Evolutionary conservation across 2,329 filamentous ascomycete species (phyloP), one percentile per base, ranked within the genome.

Genomic region (Penicillium sp.): DNA sequence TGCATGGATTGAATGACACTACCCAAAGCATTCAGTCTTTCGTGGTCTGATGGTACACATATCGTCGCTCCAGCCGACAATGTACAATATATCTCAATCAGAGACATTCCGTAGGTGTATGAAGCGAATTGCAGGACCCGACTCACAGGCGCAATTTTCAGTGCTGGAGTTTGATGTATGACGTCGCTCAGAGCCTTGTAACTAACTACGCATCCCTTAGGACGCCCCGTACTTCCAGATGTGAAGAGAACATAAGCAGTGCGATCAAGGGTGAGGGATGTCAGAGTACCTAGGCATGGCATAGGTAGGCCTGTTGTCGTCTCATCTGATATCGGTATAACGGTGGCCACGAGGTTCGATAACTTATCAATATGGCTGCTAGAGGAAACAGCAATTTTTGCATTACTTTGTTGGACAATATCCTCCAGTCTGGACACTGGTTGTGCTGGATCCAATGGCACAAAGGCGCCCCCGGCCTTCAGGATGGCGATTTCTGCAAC

Each of bases 61-160:
- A 53, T 45, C 1, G 51, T 45, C 2, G 39, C 51, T 44, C 51
- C 51, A 35, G n/a, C 21, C 21, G 39, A 19, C 19, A 53, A 10
- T 21, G 51, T 47, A 25, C 51, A 53, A 31, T 45, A 53, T 9
- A 53, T 45, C 42, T 53, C 51, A 36, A 53, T 53, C 39, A 53
- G 19, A 33, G 51, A 53, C 15, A 53, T 38, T 13, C 51, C 51
- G 23, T 29, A 53, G 27, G 51, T 45, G 21, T 53, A 53, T 31
- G 51, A 53, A n/a, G 51, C 51, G 51, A 53, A 53, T 36, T 53
- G 51, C 13, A 53, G 51, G 9, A 53, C 51, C 27, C 41, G 39
- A 45, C 51, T 45, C 29, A 45, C 17, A 23, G 51, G 29, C 17
- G n/a, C 10, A 47, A 45, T 33, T 21, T 53, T 35, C n/a, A 45